Evolutionary conservation across 768 basidiomycete genomes (phyloP).

Genomic region (Dacryopinax primogenitus): DNA sequence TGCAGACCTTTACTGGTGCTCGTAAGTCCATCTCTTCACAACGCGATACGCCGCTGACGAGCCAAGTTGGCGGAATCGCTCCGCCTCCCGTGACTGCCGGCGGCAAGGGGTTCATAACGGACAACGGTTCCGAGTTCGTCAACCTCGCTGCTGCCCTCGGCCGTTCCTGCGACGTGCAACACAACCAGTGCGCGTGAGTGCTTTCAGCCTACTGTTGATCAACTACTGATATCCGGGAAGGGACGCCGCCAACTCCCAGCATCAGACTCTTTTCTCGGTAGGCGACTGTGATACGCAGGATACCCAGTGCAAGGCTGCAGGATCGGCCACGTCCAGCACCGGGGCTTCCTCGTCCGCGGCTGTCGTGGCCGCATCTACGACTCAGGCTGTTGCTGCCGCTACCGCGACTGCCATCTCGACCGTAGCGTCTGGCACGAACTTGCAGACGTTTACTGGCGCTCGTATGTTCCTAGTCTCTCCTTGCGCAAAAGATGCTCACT

Average conservation of each 20-base stretch:
- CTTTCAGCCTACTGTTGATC: neutral
- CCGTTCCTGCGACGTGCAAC: slow-evolving; percentile 47
- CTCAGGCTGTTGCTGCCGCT: slow-evolving; percentile 8
- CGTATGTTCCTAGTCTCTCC: neutral
- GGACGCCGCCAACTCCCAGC: slow-evolving; percentile 34
- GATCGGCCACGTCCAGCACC: neutral
- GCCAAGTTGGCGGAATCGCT: slow-evolving; percentile 31
- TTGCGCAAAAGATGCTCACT: slow-evolving; percentile 1
- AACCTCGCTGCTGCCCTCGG: slow-evolving; percentile 39
- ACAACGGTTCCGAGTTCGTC: slow-evolving; percentile 37
- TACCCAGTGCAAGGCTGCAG: slow-evolving; percentile 9
- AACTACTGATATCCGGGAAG: neutral
- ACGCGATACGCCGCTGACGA: slow-evolving; percentile 14
- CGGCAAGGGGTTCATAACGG: slow-evolving; percentile 39
- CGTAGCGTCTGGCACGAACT: slow-evolving; percentile 26
- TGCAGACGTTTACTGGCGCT: slow-evolving; percentile 42
- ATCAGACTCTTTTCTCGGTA: slow-evolving; percentile 13
- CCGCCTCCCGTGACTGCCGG: slow-evolving; percentile 37
- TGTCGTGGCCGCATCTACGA: neutral
- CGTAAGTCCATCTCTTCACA: slow-evolving; percentile 15
- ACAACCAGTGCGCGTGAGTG: slow-evolving; percentile 37
- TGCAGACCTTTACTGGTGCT: slow-evolving; percentile 42
- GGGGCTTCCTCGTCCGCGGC: neutral
- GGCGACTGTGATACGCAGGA: slow-evolving; percentile 13
- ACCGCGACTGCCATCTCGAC: slow-evolving; percentile 15